Evolutionary conservation across 345 rosid genomes (phyloP).

Genomic region (Odontarrhena argentea): DNA sequence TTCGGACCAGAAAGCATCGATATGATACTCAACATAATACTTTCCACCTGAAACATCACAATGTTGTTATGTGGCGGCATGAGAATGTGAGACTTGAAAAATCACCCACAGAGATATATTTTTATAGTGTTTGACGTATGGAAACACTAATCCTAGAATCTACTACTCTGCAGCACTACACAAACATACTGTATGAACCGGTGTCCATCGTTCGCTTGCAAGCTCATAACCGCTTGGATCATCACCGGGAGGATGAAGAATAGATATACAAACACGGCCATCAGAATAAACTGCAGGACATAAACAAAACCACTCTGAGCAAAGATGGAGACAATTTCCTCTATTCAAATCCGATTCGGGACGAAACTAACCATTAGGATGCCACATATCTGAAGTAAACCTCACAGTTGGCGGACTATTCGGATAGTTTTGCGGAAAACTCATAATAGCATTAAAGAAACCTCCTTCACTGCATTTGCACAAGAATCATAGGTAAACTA

Average conservation of each 20-base stretch:
- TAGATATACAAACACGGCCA: conserved; percentile 96
- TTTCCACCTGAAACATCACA: conserved; percentile 64
- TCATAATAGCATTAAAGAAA: conserved; percentile 90
- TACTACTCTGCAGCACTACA: not conserved
- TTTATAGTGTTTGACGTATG: not conserved
- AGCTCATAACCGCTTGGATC: conserved; percentile 98
- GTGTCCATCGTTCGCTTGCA: conserved; percentile 97
- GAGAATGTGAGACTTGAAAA: not conserved
- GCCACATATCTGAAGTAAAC: conserved; percentile 96
- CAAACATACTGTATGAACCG: conserved; percentile 83
- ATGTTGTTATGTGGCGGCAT: not conserved
- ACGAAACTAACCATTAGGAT: conserved; percentile 76
- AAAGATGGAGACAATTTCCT: not conserved
- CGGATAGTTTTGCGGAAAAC: conserved; percentile 90
- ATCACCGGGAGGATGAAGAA: conserved; percentile 98
- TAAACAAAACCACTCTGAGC: not conserved
- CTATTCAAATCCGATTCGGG: not conserved
- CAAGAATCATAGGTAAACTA: conserved; percentile 1
- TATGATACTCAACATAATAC: conserved; percentile 82
- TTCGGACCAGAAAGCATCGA: conserved; percentile 92
- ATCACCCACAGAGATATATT: not conserved
- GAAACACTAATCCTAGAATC: not conserved
- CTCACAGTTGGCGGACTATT: conserved; percentile 86
- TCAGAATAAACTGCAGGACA: conserved; percentile 69
- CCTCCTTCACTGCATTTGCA: conserved; percentile 82